These are phyloP conservation scores for Tylopilus vinaceipallidus DNA, from an alignment of 768 basidiomycete species.

Conservation along the genomic window DNA sequence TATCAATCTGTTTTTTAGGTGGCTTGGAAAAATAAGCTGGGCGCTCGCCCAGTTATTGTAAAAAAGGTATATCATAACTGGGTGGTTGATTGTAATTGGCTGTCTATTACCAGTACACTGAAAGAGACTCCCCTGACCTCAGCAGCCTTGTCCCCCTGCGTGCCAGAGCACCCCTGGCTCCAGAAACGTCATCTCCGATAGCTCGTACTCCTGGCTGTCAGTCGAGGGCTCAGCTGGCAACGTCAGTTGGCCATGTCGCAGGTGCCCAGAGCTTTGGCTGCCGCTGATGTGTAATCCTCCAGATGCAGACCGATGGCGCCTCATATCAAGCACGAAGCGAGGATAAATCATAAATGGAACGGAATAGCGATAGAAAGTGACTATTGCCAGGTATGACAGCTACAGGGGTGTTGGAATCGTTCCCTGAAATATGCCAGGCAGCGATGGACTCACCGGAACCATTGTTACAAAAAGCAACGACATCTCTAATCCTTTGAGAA, in stretches of 20 bases:
- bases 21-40: no score
- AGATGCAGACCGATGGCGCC: not conserved
- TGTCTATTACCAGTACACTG: no score
- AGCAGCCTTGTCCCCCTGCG: no score
- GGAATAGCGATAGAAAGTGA: not conserved
- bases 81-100: no score
- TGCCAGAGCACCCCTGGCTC: no score
- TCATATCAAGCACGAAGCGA: slow-evolving; percentile 8
- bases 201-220: not conserved
- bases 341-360: slow-evolving; percentile 9
- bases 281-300: not conserved
- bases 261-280: not conserved
- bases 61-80: no score
- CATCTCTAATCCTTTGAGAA: no score
- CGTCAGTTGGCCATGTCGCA: not conserved
- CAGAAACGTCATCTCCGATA: not conserved
- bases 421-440: not conserved
- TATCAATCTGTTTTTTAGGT: no score
- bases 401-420: not conserved
- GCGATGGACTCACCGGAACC: not conserved
- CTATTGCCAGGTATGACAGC: not conserved
- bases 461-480: not conserved
- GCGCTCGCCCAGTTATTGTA: no score
- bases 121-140: no score
- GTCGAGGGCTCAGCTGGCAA: not conserved